Base-by-base conservation (phyloP, 805 yeast species). In the Wickerhamiella australiensis region DNA sequence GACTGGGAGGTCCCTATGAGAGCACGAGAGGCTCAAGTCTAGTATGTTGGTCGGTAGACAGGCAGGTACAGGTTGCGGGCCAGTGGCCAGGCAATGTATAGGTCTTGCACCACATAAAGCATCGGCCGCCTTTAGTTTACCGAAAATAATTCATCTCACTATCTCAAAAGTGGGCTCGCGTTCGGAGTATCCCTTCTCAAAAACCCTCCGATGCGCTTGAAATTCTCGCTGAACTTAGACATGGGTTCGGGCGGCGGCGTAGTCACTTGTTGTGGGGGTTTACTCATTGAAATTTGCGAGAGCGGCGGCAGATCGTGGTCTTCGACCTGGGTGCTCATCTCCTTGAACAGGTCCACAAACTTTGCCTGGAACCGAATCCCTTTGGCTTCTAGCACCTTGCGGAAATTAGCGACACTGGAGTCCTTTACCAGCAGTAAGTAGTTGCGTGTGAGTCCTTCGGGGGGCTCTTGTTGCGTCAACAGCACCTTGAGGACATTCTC, bases 341-440 rank as follows among this genome's bases (percentile, higher is more conserved):
- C 29, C 45, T 50, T 38, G 56, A 57, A 58, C 36, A 52, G 48
- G n/a, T 56, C 58, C n/a, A 56, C 42, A 27, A 54, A 55, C 33
- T 47, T 45, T 22, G 54, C 42, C 44, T 50, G 56, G 51, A 40
- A 42, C 15, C 60, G 53, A 15, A 79, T 67, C 6, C 82, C 81
- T 61, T 84, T 85, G 52, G 84, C 68, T 20, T 70, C 74, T 49
- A 85, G 66, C 2, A 85, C 66, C 59, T 82, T 85, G 52, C 65
- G 63, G 61, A 85, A 84, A 60, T 85, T 85, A 9, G 64, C 62
- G 25, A 75, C 65, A 22, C 78, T 76, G 43, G 71, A 71, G 64
- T 85, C 95, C 6, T 80, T 80, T 47, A 85, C 71, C 12, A 82
- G 66, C 50, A 72, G 70, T 59, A 84, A 76, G 62, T 85, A 85